Conservation (phyloP, 2,329 filamentous ascomycete genomes). For the Cladobotryum mycophilum region DNA sequence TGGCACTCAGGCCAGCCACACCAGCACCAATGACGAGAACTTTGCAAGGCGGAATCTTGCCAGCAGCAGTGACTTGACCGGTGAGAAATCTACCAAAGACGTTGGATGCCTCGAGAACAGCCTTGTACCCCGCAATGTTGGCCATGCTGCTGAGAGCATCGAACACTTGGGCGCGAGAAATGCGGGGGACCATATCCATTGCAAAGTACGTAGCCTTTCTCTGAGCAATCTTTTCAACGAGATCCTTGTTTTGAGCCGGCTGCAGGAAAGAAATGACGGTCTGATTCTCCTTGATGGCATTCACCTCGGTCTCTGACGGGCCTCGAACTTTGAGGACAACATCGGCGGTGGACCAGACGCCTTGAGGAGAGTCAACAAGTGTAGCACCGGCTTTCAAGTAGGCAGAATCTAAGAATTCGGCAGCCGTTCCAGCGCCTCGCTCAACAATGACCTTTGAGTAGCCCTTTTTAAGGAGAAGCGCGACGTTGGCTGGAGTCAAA, state of each 20-base stretch:
- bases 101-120: constrained; percentile 82
- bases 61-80: constrained; percentile 83
- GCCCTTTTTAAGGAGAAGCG: constrained; percentile 77
- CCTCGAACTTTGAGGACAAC: constrained; percentile 80
- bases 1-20: constrained; percentile 81
- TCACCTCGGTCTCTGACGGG: constrained; percentile 64
- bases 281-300: constrained; percentile 59
- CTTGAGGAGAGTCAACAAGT: constrained; percentile 58
- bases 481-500: constrained; percentile 76
- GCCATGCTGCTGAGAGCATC: constrained; percentile 90
- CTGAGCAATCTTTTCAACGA: constrained; percentile 66
- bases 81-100: constrained; percentile 83
- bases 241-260: constrained; percentile 68
- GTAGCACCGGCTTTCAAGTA: constrained; percentile 75
- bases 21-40: constrained; percentile 86
- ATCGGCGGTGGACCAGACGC: constrained; percentile 69
- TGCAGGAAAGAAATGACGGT: constrained; percentile 81
- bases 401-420: constrained; percentile 70
- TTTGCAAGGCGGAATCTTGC: constrained; percentile 85
- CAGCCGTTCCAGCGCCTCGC: constrained; percentile 68
- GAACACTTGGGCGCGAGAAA: constrained; percentile 82
- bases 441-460: constrained; percentile 73
- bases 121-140: constrained; percentile 91
- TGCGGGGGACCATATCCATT: constrained; percentile 90
- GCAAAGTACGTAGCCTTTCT: constrained; percentile 72